phyloP scores from a whole-genome alignment of 2,329 filamentous ascomycete genomes.

The Chrysoporthe cubensis region DNA sequence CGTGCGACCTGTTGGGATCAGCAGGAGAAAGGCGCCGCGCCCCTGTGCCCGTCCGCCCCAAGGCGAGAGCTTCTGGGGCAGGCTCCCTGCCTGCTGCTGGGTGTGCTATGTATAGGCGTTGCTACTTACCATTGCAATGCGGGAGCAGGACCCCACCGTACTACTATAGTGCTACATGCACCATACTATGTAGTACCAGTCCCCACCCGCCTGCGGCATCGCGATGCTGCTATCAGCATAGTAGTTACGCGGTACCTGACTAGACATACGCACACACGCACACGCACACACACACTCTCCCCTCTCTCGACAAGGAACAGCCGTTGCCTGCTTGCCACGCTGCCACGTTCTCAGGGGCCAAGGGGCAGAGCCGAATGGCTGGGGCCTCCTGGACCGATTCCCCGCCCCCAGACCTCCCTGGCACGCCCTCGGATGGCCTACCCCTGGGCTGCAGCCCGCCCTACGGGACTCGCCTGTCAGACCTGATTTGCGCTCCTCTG shows the following conservation, averaged over 20 bases:
- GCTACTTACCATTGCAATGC: too few species aligned
- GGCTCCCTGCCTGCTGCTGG: too few species aligned
- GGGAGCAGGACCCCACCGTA: too few species aligned
- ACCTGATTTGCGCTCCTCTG: slow-evolving; percentile 9
- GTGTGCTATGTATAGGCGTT: too few species aligned
- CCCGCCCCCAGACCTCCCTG: slow-evolving; percentile 25
- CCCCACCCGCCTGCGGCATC: neutral
- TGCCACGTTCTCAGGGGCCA: slow-evolving; percentile 24
- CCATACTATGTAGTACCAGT: neutral
- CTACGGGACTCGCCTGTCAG: slow-evolving; percentile 27
- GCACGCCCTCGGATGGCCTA: slow-evolving; percentile 6
- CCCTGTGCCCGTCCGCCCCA: neutral
- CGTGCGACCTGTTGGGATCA: neutral
- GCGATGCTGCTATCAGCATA: neutral
- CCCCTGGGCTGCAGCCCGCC: slow-evolving; percentile 25
- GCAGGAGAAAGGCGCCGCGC: slow-evolving; percentile 2
- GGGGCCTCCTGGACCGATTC: slow-evolving; percentile 25
- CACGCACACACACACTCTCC: too few species aligned
- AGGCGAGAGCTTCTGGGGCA: too few species aligned
- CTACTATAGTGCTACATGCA: too few species aligned
- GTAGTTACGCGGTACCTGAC: slow-evolving; percentile 9
- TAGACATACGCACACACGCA: neutral
- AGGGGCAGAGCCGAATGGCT: slow-evolving; percentile 29
- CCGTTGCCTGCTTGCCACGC: slow-evolving; percentile 24
- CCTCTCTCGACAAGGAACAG: slow-evolving; percentile 9